Evolutionary conservation across 768 basidiomycete species (phyloP).

Genomic region (Auricularia sp.): DNA sequence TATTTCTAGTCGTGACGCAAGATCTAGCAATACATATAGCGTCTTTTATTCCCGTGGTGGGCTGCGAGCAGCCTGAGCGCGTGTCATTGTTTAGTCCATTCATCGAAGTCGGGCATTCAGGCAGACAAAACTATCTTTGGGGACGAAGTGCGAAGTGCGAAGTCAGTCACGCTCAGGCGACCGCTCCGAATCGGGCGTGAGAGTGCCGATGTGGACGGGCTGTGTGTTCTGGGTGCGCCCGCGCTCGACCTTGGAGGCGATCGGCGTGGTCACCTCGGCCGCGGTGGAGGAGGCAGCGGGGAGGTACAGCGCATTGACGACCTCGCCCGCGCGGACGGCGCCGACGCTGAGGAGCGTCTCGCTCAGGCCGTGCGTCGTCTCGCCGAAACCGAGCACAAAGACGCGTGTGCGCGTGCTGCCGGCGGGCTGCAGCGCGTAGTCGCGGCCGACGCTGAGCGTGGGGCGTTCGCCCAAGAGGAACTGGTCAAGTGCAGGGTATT

Average conservation of each 20-base stretch:
- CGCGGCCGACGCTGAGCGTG: not conserved
- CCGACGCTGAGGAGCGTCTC: slow-evolving; percentile 40
- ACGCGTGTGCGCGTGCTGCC: slow-evolving; percentile 13
- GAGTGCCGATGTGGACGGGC: not conserved
- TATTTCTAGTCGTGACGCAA: too few relatives aligned
- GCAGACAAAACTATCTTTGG: too few relatives aligned
- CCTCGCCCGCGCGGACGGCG: slow-evolving; percentile 34
- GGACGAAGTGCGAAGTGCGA: not conserved
- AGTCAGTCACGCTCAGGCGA: not conserved
- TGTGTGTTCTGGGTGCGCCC: not conserved
- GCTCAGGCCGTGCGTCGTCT: slow-evolving; percentile 29
- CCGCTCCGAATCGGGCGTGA: not conserved
- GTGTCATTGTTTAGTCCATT: too few relatives aligned
- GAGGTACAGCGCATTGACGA: slow-evolving; percentile 27
- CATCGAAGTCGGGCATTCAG: too few relatives aligned
- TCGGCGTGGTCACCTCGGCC: not conserved
- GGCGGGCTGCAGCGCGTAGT: not conserved
- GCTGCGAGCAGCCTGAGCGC: too few relatives aligned
- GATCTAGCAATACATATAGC: too few relatives aligned
- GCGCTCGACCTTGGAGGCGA: not conserved
- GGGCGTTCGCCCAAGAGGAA: not conserved
- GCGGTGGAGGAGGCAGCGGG: not conserved
- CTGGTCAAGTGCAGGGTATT: not conserved
- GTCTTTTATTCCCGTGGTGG: too few relatives aligned
- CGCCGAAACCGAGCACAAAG: slow-evolving; percentile 28